Percentiles rank a stretch among this genome's conserved stretches.
phyloP scores from a whole-genome alignment of 768 basidiomycete genomes.

The Ramaria sp. region DNA sequence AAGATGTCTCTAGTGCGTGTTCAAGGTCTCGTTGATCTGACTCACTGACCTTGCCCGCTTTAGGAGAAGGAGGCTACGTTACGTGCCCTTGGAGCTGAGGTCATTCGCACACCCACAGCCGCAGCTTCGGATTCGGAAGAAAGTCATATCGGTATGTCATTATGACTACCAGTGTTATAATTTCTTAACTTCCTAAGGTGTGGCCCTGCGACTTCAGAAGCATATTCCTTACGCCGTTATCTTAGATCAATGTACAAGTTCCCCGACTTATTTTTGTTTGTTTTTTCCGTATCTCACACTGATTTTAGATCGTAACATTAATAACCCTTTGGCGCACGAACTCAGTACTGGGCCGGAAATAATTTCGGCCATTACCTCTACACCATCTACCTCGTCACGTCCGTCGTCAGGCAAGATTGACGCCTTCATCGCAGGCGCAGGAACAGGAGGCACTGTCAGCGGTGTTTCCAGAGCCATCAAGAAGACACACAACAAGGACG shows the following conservation, averaged over 20 bases:
- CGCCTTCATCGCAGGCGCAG: slow-evolving; percentile 75
- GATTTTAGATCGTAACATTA: slow-evolving; percentile 21
- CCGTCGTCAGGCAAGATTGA: slow-evolving; percentile 72
- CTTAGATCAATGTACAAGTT: slow-evolving; percentile 68
- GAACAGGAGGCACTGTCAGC: slow-evolving; percentile 94
- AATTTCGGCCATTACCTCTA: slow-evolving; percentile 60
- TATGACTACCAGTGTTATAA: neutral
- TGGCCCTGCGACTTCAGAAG: slow-evolving; percentile 66
- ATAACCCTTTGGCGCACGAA: slow-evolving; percentile 91
- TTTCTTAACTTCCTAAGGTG: slow-evolving; percentile 39
- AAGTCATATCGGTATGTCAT: slow-evolving; percentile 71
- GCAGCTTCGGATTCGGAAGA: slow-evolving; percentile 84
- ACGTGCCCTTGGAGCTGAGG: slow-evolving; percentile 86
- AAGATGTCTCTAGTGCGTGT: slow-evolving; percentile 78
- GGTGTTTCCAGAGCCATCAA: slow-evolving; percentile 75
- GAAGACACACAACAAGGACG: slow-evolving; percentile 62
- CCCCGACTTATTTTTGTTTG: neutral
- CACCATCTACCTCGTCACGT: slow-evolving; percentile 43
- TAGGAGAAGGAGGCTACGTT: slow-evolving; percentile 91
- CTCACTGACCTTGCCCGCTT: neutral
- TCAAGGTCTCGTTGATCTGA: neutral
- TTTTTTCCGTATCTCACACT: slow-evolving; percentile 22
- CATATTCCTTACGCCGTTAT: slow-evolving; percentile 82
- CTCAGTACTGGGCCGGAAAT: slow-evolving; percentile 88
- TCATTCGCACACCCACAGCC: slow-evolving; percentile 86